Base-by-base conservation (phyloP, 2,329 filamentous ascomycete genomes). In the Penicillium psychrosexuale region DNA sequence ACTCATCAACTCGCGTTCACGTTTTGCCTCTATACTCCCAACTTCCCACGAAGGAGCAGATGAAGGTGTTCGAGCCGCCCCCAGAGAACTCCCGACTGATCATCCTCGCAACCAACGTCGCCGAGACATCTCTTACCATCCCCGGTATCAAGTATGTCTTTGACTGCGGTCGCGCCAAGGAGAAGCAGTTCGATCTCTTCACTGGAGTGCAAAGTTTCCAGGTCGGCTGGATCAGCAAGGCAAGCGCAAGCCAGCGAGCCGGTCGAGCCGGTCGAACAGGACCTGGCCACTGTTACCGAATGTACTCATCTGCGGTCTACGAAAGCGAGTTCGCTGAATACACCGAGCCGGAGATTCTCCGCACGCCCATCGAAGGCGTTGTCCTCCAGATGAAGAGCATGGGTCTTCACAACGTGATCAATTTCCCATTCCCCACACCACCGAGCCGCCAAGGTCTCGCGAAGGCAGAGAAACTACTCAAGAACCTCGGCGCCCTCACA, bases 191-290 rank as follows among this genome's bases (percentile, higher is more conserved):
- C 66, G 90, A 97, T 69, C 82, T 84, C n/a, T 77, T 84, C 11
- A 97, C 89, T 8, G 93, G 93, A 3, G 93, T 99, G 0, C 94
- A 99, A 71, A 96, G 89, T 68, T 99, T 96, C 69, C 89, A 96
- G 65, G 84, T 99, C 50, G 88, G 89, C 38, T 99, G 93, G 91
- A 95, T 97, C 70, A 97, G 92, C 77, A 97, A 99, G 76, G 94
- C 94, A 28, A 96, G 91, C 70, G 93, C 94, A 8, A 89, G 87
- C 61, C 94, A 99, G 74, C 84, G 94, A 70, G 86, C 91, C 56
- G 94, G 94, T 75, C 90, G 94, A 81, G 94, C 94, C 54, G 94
- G 95, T 60, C 87, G 94, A 80, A 99, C 93, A 4, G 93, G 91
- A 0, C 92, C 94, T 1, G 94, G 94, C 8, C 95, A 99, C 74